A percentile compares a stretch with the other conserved stretches of the same genome.
Evolutionary conservation across 805 yeast genomes (phyloP).

Genomic region (Metschnikowia gruessii): DNA sequence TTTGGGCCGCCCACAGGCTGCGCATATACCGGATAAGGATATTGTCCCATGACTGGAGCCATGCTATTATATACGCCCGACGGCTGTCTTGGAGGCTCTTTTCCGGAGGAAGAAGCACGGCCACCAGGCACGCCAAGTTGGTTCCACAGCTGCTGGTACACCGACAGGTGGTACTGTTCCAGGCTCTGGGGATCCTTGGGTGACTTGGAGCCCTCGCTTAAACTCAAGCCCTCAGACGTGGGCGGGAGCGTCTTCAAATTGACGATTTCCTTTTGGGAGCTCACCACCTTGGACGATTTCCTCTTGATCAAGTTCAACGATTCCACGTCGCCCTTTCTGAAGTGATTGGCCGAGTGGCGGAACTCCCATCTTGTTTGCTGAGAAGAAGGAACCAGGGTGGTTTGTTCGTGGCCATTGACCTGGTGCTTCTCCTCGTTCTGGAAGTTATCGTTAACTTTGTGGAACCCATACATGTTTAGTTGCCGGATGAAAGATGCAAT

Average conservation of each 20-base stretch:
- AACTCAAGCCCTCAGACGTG: constrained; percentile 17
- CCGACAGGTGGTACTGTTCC: constrained; percentile 22
- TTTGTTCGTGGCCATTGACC: constrained; percentile 7
- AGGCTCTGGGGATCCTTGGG: constrained; percentile 7
- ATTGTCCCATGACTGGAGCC: constrained; percentile 11
- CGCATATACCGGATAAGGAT: constrained; percentile 11
- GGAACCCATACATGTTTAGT: constrained; percentile 46
- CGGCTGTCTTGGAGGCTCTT: constrained; percentile 8
- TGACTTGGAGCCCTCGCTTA: constrained; percentile 5
- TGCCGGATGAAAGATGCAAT: constrained; percentile 44
- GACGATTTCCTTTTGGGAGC: constrained; percentile 39
- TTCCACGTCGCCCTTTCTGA: constrained; percentile 77
- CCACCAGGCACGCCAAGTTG: constrained; percentile 11
- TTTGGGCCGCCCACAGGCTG: constrained; percentile 14
- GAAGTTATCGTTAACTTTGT: constrained; percentile 42
- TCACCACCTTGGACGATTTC: constrained; percentile 50
- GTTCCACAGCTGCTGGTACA: constrained; percentile 21
- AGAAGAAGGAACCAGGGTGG: constrained; percentile 18
- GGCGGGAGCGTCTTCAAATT: constrained; percentile 34
- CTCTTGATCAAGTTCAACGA: constrained; percentile 74
- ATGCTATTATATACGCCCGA: constrained; percentile 1
- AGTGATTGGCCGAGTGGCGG: constrained; percentile 74
- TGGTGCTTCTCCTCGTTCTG: constrained; percentile 23
- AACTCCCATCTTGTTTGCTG: constrained; percentile 70
- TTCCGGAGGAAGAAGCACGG: not conserved